Conservation (phyloP, 208 protist genomes). For the Leishmania tropica region DNA sequence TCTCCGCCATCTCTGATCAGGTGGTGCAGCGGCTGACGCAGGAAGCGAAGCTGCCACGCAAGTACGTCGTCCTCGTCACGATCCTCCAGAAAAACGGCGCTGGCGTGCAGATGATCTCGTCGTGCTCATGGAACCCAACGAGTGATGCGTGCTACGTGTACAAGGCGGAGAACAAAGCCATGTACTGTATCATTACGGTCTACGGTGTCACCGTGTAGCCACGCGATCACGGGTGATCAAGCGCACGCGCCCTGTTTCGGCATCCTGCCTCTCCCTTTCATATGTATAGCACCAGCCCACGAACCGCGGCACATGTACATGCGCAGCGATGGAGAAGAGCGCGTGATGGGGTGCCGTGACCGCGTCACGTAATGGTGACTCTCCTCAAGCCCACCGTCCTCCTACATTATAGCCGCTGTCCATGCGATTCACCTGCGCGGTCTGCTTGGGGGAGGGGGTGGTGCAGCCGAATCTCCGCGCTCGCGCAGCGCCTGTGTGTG, state of each 20-base stretch:
- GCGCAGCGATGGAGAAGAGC: not conserved
- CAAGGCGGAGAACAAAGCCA: slow-evolving; percentile 79
- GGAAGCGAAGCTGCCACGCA: slow-evolving; percentile 87
- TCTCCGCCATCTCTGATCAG: slow-evolving; percentile 70
- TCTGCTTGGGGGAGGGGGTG: not conserved
- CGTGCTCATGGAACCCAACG: slow-evolving; percentile 88
- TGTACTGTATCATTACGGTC: slow-evolving; percentile 86
- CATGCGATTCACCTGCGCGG: not conserved
- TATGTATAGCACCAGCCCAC: not conserved
- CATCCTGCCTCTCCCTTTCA: not conserved
- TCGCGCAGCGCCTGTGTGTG: not conserved
- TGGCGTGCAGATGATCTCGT: slow-evolving; percentile 80
- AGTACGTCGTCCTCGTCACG: slow-evolving; percentile 87
- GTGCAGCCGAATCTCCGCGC: not conserved
- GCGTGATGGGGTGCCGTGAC: not conserved
- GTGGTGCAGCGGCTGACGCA: slow-evolving; percentile 80
- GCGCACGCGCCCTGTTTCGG: not conserved
- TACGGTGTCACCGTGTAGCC: slow-evolving; percentile 77
- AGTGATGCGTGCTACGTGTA: slow-evolving; percentile 89
- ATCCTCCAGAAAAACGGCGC: slow-evolving; percentile 92
- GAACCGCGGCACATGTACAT: not conserved
- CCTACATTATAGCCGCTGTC: not conserved
- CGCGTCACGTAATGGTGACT: not conserved
- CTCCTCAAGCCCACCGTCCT: not conserved
- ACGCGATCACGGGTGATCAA: not conserved